Conservation (phyloP, 2,329 filamentous ascomycete genomes). For the Exophiala calicioides region DNA sequence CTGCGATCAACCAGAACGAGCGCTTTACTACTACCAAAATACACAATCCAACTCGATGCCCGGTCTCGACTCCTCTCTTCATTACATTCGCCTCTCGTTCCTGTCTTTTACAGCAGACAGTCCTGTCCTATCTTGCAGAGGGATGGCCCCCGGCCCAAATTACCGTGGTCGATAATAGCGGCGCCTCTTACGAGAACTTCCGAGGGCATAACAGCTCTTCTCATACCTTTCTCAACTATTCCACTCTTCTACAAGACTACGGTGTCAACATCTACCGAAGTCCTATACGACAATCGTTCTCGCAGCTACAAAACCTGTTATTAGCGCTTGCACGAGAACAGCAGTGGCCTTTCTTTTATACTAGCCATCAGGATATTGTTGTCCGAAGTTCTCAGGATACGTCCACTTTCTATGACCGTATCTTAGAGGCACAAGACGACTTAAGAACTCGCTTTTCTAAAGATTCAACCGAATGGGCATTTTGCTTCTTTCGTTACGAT, state of each 20-base stretch:
- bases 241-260: slow-evolving; percentile 47
- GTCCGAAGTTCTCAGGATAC: not conserved
- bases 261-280: slow-evolving; percentile 56
- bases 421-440: too few relatives aligned
- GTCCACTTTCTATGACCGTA: too few relatives aligned
- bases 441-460: too few relatives aligned
- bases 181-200: slow-evolving; percentile 57
- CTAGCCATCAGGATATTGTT: slow-evolving; percentile 37
- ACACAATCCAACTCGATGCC: too few relatives aligned
- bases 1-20: too few relatives aligned
- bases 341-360: slow-evolving; percentile 55
- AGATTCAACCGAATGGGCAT: too few relatives aligned
- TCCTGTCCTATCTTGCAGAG: slow-evolving; percentile 59
- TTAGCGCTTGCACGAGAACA: slow-evolving; percentile 48
- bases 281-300: slow-evolving; percentile 55
- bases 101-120: slow-evolving; percentile 57
- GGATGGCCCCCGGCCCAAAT: slow-evolving; percentile 61
- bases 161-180: slow-evolving; percentile 62
- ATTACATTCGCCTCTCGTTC: slow-evolving; percentile 62
- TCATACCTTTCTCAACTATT: slow-evolving; percentile 59
- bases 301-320: slow-evolving; percentile 59
- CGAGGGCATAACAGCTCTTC: slow-evolving; percentile 49
- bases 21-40: too few relatives aligned
- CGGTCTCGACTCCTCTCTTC: slow-evolving; percentile 56
- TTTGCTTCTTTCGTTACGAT: not conserved